Base-by-base conservation (phyloP, 805 yeast species). In the Barnettozyma sucrosica region DNA sequence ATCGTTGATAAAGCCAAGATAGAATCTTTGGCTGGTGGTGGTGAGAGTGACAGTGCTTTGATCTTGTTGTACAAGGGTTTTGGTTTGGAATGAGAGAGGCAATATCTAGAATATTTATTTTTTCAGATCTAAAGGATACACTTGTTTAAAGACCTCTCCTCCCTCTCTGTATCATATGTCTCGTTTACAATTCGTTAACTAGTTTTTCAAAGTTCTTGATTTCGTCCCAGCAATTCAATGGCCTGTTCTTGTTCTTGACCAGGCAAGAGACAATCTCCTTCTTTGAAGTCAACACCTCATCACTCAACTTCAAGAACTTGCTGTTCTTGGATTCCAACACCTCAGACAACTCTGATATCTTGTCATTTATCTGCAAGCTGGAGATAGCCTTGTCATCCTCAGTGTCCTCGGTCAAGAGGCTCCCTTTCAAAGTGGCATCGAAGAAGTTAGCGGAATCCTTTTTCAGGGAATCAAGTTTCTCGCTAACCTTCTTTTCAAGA, bases 11-110 rank as follows among this genome's bases (percentile, higher is more conserved):
- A 80, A 61, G 93, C 89, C 44, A 88, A 80, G 62, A 81, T 93
- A 51, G 96, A 89, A 65, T 66, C 77, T 48, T 74, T 93, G 55
- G 86, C 97, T 5, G 99, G 99, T 39, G 99, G 99, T 48, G 97
- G 98, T 49, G 99, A 95, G 70, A 81, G 96, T 57, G 99, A 93
- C 66, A 82, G 93, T 59, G 99, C 99, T 2, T 77, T 93, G 65
- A 83, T 93, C 47, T 74, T 92, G 55, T 69, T 93, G 47, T 93
- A 93, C 71, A 84, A 83, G 63, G 95, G 89, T 7, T 78, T 84
- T 54, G 95, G 92, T 18, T 69, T 84, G 55, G 75, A 67, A 41
- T 60, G 50, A 46, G 21, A 46, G 16, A 28, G 32, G 16, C 13
- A 16, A n/a, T 34, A 34, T 34, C 21, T 18, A 34, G 40, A 36